Evolutionary conservation across 768 basidiomycete genomes (phyloP).

Genomic region (Porpolomopsis calyptriformis): DNA sequence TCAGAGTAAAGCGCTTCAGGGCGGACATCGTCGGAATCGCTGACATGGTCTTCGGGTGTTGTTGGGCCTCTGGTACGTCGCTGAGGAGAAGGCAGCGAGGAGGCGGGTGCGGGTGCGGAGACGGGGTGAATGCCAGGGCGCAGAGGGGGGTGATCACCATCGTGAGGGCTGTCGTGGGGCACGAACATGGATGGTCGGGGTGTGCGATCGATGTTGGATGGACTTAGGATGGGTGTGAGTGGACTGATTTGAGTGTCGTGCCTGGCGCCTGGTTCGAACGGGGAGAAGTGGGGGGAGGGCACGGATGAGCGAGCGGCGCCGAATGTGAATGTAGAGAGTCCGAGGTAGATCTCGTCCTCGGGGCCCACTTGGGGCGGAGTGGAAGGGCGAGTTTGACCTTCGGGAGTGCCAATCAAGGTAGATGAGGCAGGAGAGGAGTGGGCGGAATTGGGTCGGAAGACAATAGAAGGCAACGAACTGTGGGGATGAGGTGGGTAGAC

Average conservation of each 20-base stretch:
- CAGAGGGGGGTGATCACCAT: background rate
- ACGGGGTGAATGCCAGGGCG: conserved; percentile 6
- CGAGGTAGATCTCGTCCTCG: conserved; percentile 35
- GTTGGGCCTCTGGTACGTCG: conserved; percentile 5
- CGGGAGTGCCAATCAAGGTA: too few relatives aligned
- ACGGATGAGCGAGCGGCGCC: conserved; percentile 28
- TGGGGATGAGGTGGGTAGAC: too few relatives aligned
- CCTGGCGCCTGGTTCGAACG: conserved; percentile 24
- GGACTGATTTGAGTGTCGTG: conserved; percentile 23
- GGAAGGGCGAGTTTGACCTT: too few relatives aligned
- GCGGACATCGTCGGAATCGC: conserved; percentile 12
- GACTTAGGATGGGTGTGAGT: conserved; percentile 1
- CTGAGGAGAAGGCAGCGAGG: background rate
- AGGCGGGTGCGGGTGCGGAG: conserved; percentile 8
- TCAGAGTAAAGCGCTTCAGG: conserved; percentile 33
- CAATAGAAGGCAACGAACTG: too few relatives aligned
- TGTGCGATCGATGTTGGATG: conserved; percentile 31
- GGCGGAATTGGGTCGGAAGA: too few relatives aligned
- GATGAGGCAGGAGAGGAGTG: too few relatives aligned
- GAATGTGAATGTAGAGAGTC: conserved; percentile 38
- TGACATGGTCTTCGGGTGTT: conserved; percentile 7
- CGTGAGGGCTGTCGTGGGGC: conserved; percentile 6
- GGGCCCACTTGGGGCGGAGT: too few relatives aligned
- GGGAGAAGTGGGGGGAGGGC: conserved; percentile 19
- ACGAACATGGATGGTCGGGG: conserved; percentile 37